These are phyloP conservation scores for Populus nigra DNA, from an alignment of 345 rosid genomes.

Conservation along the genomic window DNA sequence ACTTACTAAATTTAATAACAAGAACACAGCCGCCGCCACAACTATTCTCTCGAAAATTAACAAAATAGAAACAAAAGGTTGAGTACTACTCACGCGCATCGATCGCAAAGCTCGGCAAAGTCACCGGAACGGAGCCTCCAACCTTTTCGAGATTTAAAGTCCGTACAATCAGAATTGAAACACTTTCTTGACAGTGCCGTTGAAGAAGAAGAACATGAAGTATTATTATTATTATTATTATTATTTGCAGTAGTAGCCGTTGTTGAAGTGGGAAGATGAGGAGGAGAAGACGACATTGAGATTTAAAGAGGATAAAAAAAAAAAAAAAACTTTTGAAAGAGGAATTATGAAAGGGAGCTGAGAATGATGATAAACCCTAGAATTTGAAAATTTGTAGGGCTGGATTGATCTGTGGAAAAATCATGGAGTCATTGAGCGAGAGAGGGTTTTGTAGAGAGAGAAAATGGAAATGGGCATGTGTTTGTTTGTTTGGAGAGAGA, in stretches of 20 bases:
- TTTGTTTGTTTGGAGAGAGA: too few relatives aligned
- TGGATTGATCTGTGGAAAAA: too few relatives aligned
- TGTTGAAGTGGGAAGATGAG: background rate
- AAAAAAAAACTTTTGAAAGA: too few relatives aligned
- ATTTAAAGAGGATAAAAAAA: too few relatives aligned
- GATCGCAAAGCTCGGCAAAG: slow-evolving; percentile 85
- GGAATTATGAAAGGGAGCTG: too few relatives aligned
- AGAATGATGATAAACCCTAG: too few relatives aligned
- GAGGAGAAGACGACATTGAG: too few relatives aligned
- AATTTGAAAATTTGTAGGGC: too few relatives aligned
- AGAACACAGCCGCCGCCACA: background rate
- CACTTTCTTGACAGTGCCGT: slow-evolving; percentile 46
- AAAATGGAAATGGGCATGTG: too few relatives aligned
- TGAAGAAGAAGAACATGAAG: slow-evolving; percentile 25
- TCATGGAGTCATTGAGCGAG: too few relatives aligned
- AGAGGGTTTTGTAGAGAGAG: too few relatives aligned
- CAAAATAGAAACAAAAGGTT: background rate
- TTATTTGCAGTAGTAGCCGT: background rate
- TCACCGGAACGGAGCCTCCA: slow-evolving; percentile 88
- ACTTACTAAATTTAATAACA: slow-evolving; percentile 6
- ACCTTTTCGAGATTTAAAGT: slow-evolving; percentile 63
- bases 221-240: background rate
- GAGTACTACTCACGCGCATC: slow-evolving; percentile 69
- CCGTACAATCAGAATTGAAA: slow-evolving; percentile 69
- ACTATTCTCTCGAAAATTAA: background rate